A percentile compares a stretch with the other conserved stretches of the same genome.
phyloP scores from a whole-genome alignment of 257 asterid genomes.

The Henckelia pumila region DNA sequence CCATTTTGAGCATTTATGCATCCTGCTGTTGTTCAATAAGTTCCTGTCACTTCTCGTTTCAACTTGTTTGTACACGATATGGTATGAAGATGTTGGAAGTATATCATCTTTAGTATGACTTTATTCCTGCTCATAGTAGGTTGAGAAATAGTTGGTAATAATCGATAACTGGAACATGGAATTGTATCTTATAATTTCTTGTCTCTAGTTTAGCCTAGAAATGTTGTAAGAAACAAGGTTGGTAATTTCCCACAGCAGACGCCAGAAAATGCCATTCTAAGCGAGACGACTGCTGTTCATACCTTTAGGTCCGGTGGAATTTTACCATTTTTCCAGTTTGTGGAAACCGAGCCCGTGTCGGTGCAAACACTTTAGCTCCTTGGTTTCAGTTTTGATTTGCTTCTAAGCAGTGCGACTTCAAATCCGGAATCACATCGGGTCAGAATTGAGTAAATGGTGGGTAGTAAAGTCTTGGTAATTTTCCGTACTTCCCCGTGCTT shows the following conservation, averaged over 20 bases:
- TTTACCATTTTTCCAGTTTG: background rate
- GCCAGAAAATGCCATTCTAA: too few species aligned
- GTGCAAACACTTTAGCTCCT: background rate
- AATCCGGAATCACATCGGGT: too few species aligned
- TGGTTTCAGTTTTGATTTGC: background rate
- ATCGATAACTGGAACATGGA: background rate
- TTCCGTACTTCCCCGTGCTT: background rate
- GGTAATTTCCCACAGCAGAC: too few species aligned
- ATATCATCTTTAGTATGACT: background rate
- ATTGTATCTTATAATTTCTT: background rate
- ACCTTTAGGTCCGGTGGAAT: too few species aligned
- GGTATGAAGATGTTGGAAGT: background rate
- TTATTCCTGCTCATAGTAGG: background rate
- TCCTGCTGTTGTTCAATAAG: slow-evolving; percentile 11
- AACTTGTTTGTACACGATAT: background rate
- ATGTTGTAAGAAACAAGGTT: background rate
- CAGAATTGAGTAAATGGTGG: background rate
- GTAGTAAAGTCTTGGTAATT: background rate
- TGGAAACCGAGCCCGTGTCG: background rate
- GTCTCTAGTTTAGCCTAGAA: background rate
- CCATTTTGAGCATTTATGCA: slow-evolving; percentile 45
- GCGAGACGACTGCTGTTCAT: too few species aligned
- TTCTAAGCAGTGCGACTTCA: too few species aligned
- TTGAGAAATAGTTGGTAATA: background rate
- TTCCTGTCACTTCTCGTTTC: background rate